phyloP scores from a whole-genome alignment of 2,329 filamentous ascomycete species.

The Cryphonectria carpinicola region DNA sequence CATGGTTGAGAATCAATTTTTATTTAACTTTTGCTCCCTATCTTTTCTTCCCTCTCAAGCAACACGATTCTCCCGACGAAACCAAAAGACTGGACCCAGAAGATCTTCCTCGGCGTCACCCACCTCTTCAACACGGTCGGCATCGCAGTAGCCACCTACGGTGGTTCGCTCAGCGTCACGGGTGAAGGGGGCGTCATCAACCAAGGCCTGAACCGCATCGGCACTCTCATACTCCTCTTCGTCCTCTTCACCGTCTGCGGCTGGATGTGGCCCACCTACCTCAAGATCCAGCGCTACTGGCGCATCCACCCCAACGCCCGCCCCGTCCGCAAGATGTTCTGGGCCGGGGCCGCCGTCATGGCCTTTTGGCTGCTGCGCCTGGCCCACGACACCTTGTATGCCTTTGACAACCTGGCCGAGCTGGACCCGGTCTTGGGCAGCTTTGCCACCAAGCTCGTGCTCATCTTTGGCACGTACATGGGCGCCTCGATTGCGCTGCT shows the following conservation, averaged over 20 bases:
- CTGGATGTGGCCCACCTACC: constrained; percentile 33
- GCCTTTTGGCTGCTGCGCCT: constrained; percentile 33
- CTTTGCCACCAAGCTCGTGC: constrained; percentile 32
- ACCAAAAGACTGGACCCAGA: constrained; percentile 25
- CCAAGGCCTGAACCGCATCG: constrained; percentile 29
- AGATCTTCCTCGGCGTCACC: constrained; percentile 33
- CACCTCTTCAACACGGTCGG: constrained; percentile 33
- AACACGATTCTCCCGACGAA: constrained; percentile 21
- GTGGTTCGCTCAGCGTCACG: constrained; percentile 27
- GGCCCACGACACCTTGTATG: constrained; percentile 32
- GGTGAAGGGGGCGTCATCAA: constrained; percentile 28
- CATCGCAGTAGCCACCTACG: constrained; percentile 31
- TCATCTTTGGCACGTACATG: constrained; percentile 32
- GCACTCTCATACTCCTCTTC: constrained; percentile 32
- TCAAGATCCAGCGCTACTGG: constrained; percentile 22
- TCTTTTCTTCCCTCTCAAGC: background rate
- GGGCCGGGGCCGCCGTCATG: constrained; percentile 26
- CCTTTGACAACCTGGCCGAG: constrained; percentile 29
- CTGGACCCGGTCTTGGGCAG: constrained; percentile 33
- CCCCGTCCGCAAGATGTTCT: constrained; percentile 28
- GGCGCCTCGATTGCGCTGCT: constrained; percentile 24
- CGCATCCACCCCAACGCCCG: constrained; percentile 29
- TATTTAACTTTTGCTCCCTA: constrained; percentile 6
- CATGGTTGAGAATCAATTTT: no score
- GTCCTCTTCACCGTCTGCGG: constrained; percentile 32